phyloP scores from a whole-genome alignment of 345 rosid genomes.

The Turritis glabra region DNA sequence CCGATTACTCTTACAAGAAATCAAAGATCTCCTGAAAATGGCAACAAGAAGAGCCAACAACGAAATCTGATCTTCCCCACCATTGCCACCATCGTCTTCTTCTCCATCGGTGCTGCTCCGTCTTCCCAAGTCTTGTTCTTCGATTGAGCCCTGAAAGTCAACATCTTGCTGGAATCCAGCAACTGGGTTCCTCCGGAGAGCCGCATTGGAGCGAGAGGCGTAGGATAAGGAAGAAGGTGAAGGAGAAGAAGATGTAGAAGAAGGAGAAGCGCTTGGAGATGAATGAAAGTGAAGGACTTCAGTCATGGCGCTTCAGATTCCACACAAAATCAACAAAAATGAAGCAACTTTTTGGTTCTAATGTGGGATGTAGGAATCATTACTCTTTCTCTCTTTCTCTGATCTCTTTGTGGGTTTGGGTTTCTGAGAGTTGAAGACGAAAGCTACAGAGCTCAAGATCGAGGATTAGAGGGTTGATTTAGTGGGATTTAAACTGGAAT shows the following conservation, averaged over 20 bases:
- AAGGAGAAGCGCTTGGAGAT: constrained; percentile 45
- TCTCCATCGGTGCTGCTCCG: constrained; percentile 15
- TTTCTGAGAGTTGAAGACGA: constrained; percentile 35
- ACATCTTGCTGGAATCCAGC: constrained; percentile 30
- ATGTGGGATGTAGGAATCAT: constrained; percentile 46
- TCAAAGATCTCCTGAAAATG: constrained; percentile 71
- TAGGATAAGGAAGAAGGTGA: constrained; percentile 40
- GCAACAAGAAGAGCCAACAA: constrained; percentile 65
- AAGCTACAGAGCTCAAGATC: constrained; percentile 10
- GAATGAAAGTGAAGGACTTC: constrained; percentile 79
- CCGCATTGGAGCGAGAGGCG: constrained; percentile 32
- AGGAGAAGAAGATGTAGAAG: constrained; percentile 39
- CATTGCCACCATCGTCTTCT: constrained; percentile 5
- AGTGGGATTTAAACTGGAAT: constrained; percentile 39
- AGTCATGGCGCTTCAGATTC: constrained; percentile 52
- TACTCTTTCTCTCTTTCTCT: constrained; percentile 24
- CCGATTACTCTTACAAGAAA: constrained; percentile 61
- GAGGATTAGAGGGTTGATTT: neutral
- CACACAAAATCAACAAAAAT: neutral
- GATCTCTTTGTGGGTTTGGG: constrained; percentile 9
- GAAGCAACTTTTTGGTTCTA: constrained; percentile 14
- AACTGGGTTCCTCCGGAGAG: constrained; percentile 22
- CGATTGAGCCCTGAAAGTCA: constrained; percentile 34
- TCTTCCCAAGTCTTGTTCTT: constrained; percentile 23
- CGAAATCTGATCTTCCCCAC: constrained; percentile 66